Evolutionary conservation across 176 grass and related monocot species (phyloP), one percentile per base, ranked within the genome.

Genomic region (Oryza glaberrima): DNA sequence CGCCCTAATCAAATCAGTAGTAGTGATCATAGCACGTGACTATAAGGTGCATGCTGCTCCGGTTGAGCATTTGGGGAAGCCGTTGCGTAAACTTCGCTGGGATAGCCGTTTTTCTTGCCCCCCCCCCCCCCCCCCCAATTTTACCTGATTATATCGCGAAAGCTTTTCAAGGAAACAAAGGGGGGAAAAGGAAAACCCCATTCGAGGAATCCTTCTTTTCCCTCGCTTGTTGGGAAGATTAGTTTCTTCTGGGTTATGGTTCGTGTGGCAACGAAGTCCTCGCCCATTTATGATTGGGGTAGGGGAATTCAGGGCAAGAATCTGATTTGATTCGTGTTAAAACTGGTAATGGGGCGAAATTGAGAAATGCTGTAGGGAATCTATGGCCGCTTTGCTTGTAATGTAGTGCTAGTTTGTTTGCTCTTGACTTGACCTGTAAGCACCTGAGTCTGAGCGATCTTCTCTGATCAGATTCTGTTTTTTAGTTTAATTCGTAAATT

Each of bases 351-450:
- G 63, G 11, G 41, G 63, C 10, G 32, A 7, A 45, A 6, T 76
- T 9, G 54, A 72, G 70, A 89, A 52, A 74, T 49, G 75, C 17
- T 79, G 22, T 32, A 16, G 23, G 60, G 15, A 69, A 84, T 84
- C 70, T 76, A 3, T 49, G 19, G 51, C 69, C 40, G 34, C 6
- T 76, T 69, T 46, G 63, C 38, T 61, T 60, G 46, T 67, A 73
- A 81, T 89, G 35, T 45, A 58, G 14, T 38, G 1, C 12, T 41
- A 41, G 1, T 20, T 51, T 34, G 2, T 80, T 76, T 66, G 70
- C 61, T 70, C 63, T 51, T 73, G 26, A 26, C 76, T 78, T 77
- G 81, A 79, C 83, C 61, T 75, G 76, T 35, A 48, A 19, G 20
- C 23, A 52, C 30, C 41, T 65, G 43, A 26, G 4, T 60, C 69